Base-by-base conservation (phyloP, 2,329 filamentous ascomycete genomes). In the Talaromyces sp. region DNA sequence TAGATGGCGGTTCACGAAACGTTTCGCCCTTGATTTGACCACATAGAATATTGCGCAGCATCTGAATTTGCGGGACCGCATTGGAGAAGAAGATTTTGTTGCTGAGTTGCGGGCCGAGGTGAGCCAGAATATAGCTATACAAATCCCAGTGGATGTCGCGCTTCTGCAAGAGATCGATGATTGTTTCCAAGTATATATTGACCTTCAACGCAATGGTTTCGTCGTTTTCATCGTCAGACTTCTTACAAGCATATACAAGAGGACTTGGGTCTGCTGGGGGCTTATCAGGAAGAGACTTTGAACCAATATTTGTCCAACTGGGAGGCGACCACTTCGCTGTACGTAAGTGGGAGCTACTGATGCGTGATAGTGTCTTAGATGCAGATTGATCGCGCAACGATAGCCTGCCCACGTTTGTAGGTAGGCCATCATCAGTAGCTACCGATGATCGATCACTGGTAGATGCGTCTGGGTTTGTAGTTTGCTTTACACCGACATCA, bases 71-170 rank as follows among this genome's bases (percentile, higher is more conserved):
- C 2, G 85, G 81, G 41, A 90, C 86, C 6, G 90, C 86, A 58
- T 84, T 86, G 62, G 82, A 83, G 71, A 97, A 97, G 14, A 98
- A 81, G 13, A 90, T 88, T 69, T 95, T 91, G 67, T 99, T 99
- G 73, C 88, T 90, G 24, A 99, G 81, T 68, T 98, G 93, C 29
- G 90, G 89, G 1, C 91, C 90, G 10, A 97, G 79, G 72, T 96
- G 90, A 6, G 91, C 89, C 31, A 99, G 80, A 19, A 93, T 84
- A 71, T 93, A 97, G 74, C 91, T 93, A 79, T 96, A 96, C 1
- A 96, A 80, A 71, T 98, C 92, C 93, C 93, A 98, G 63, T 95
- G 88, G 54, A 86, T 84, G 46, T 88, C 89, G 59, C 86, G 83
- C 51, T 59, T 62, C 65, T 89, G 86, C 50, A 96, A 77, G n/a